A percentile compares a stretch with the other conserved stretches of the same genome.
These are phyloP conservation scores for Penicillium ochrochloron DNA, from an alignment of 495 filamentous ascomycete species.

Conservation along the genomic window DNA sequence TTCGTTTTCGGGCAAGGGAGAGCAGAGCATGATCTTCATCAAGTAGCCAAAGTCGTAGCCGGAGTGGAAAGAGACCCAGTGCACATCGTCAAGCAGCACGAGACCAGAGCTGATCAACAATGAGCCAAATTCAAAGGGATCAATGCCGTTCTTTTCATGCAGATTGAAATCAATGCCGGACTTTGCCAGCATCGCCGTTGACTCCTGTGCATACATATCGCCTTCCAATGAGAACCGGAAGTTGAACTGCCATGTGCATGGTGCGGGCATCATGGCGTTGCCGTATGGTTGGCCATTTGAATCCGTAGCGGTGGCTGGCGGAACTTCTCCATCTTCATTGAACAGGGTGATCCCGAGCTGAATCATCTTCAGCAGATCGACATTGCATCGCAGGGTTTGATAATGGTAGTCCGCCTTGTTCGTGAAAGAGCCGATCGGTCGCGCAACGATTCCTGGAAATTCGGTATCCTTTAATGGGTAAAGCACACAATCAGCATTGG, in stretches of 20 bases:
- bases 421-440: constrained; percentile 90
- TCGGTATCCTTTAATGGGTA: constrained; percentile 77
- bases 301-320: constrained; percentile 68
- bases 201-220: constrained; percentile 95
- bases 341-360: constrained; percentile 95
- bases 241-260: constrained; percentile 98
- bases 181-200: constrained; percentile 83
- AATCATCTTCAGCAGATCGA: constrained; percentile 95
- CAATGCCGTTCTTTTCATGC: constrained; percentile 88
- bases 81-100: constrained; percentile 83
- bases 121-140: constrained; percentile 83
- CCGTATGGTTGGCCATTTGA: constrained; percentile 52
- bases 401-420: constrained; percentile 98
- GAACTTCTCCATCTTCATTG: constrained; percentile 82
- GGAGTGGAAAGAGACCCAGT: constrained; percentile 98
- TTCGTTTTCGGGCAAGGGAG: constrained; percentile 83
- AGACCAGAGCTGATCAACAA: constrained; percentile 89
- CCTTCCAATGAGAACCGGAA: constrained; percentile 93
- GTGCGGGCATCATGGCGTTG: constrained; percentile 66
- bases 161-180: constrained; percentile 86
- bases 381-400: constrained; percentile 95
- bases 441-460: constrained; percentile 93
- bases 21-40: constrained; percentile 85
- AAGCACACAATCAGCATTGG: constrained; percentile 11
- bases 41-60: constrained; percentile 98